A percentile compares a stretch with the other conserved stretches of the same genome.
Evolutionary conservation across 805 yeast species (phyloP).

Genomic region (Kuraishia capsulata): DNA sequence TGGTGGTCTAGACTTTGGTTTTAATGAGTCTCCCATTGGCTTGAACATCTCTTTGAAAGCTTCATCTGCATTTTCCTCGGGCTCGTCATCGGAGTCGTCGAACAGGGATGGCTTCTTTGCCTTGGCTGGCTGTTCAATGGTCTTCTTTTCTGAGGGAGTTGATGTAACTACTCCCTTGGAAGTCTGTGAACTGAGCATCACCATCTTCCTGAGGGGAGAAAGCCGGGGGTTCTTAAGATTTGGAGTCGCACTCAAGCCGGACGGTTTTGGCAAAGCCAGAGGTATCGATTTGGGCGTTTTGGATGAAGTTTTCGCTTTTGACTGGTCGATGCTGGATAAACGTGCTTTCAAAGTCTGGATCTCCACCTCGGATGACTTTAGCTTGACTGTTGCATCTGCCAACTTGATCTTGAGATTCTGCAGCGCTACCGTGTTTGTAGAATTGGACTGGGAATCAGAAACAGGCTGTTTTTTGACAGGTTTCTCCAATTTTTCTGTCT

Average conservation of each 20-base stretch:
- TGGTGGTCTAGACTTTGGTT: not conserved
- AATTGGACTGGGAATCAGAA: too few species aligned
- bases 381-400: not conserved
- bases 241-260: not conserved
- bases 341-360: not conserved
- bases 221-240: not conserved
- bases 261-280: not conserved
- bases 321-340: not conserved
- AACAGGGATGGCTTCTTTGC: not conserved
- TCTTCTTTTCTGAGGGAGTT: not conserved
- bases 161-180: not conserved
- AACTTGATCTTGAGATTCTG: not conserved
- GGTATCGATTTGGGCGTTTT: not conserved
- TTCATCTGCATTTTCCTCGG: not conserved
- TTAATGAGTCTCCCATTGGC: not conserved
- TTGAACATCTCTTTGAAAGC: not conserved
- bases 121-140: not conserved
- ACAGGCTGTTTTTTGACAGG: too few species aligned
- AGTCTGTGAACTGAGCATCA: not conserved
- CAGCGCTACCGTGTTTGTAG: not conserved
- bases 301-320: not conserved
- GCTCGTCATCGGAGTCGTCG: not conserved
- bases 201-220: not conserved
- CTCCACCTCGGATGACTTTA: not conserved
- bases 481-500: too few species aligned